phyloP scores from a whole-genome alignment of 768 basidiomycete species.

The Mycena galericulata region DNA sequence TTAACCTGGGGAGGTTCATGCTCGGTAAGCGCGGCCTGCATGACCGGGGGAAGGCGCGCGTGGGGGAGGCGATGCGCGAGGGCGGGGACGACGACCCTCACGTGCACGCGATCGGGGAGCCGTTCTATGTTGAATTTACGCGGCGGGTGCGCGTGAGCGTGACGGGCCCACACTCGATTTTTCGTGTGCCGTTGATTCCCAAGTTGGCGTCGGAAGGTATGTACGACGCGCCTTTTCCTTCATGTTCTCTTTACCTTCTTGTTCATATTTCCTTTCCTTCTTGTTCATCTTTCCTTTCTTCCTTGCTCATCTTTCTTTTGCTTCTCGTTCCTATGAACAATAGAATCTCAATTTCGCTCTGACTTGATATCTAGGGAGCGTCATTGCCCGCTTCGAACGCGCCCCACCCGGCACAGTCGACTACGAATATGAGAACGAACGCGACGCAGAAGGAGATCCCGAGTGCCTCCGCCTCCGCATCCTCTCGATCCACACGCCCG shows the following conservation, averaged over 20 bases:
- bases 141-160: background rate
- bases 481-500: background rate
- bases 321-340: too few relatives aligned
- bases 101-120: slow-evolving; percentile 5
- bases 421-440: too few relatives aligned
- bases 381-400: slow-evolving; percentile 1
- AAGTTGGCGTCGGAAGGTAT: background rate
- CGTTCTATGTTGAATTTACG: background rate
- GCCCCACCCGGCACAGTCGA: too few relatives aligned
- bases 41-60: too few relatives aligned
- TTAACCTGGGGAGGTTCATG: too few relatives aligned
- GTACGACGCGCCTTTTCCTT: background rate
- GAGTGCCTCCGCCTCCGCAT: slow-evolving; percentile 1
- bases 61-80: background rate
- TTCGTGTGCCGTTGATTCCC: background rate
- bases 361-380: background rate
- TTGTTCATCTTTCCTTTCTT: too few relatives aligned
- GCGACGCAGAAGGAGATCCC: background rate
- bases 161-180: background rate
- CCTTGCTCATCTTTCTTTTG: too few relatives aligned
- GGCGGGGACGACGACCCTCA: accelerated
- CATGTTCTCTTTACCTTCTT: too few relatives aligned
- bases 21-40: background rate
- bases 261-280: too few relatives aligned
- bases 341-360: too few relatives aligned